phyloP scores from a whole-genome alignment of 1,139 yeast genomes.

The Hansenula lynferdii region DNA sequence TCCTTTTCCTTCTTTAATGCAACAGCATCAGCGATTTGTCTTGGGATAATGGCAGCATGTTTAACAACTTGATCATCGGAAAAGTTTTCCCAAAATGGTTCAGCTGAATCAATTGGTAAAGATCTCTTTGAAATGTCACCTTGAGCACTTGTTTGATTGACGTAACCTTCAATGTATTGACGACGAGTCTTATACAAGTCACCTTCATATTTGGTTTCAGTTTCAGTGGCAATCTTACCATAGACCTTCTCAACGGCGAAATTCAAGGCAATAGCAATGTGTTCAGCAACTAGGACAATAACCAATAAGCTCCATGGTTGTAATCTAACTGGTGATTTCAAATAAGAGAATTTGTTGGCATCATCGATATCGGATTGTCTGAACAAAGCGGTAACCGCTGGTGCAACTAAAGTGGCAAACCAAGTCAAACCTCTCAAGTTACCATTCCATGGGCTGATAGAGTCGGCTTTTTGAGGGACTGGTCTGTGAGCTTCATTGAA shows the following conservation, averaged over 20 bases:
- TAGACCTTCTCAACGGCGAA: constrained; percentile 17
- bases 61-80: constrained; percentile 10
- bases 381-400: constrained; percentile 73
- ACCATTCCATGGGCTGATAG: constrained; percentile 74
- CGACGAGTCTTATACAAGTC: constrained; percentile 18
- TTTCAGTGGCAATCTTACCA: constrained; percentile 10
- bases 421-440: constrained; percentile 64
- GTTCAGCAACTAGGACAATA: constrained; percentile 54
- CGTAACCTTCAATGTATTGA: constrained; percentile 15
- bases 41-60: constrained; percentile 10
- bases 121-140: constrained; percentile 5
- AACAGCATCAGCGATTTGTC: constrained; percentile 1
- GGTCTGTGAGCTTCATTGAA: constrained; percentile 52
- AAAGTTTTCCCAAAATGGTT: constrained; percentile 11
- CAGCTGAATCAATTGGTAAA: constrained; percentile 11
- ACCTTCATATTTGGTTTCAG: constrained; percentile 14
- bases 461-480: constrained; percentile 59
- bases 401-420: constrained; percentile 69
- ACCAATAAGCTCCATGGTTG: constrained; percentile 43
- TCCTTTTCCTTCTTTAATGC: constrained; percentile 13
- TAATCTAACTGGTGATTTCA: constrained; percentile 31
- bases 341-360: constrained; percentile 29
- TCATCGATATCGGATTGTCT: constrained; percentile 33
- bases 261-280: constrained; percentile 38
- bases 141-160: constrained; percentile 1